Conservation (phyloP, 2,329 filamentous ascomycete species). For the Penicillium sclerotiorum region DNA sequence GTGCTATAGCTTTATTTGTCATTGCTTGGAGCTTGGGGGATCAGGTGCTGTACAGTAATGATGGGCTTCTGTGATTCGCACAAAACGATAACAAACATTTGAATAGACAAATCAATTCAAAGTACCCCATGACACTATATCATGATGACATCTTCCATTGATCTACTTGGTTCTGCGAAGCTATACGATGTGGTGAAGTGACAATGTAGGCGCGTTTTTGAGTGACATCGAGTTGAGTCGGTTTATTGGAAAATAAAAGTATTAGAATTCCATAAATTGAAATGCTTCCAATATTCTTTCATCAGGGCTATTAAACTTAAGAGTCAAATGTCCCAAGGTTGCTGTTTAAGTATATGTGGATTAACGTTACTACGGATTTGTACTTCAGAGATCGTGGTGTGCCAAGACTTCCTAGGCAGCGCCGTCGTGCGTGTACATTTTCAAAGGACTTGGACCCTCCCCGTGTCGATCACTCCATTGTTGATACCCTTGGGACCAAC, state of each 20-base stretch:
- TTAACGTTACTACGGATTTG: neutral
- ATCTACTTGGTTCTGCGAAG: no score
- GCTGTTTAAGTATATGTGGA: neutral
- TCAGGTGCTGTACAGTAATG: conserved; percentile 26
- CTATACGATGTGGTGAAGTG: no score
- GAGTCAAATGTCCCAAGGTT: no score
- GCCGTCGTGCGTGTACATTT: conserved; percentile 20
- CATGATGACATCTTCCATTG: no score
- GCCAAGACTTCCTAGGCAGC: conserved; percentile 27
- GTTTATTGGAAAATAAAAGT: no score
- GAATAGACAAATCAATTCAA: no score
- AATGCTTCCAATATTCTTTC: neutral
- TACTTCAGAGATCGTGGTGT: conserved; percentile 2
- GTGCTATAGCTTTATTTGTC: conserved; percentile 10
- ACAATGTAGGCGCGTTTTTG: no score
- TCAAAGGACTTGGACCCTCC: conserved; percentile 1
- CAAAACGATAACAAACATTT: conserved; percentile 19
- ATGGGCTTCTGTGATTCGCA: conserved; percentile 18
- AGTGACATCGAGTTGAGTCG: no score
- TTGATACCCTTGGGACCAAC: no score
- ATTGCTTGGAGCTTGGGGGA: conserved; percentile 18
- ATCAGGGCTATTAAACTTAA: neutral
- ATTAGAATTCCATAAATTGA: no score
- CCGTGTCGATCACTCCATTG: conserved; percentile 18
- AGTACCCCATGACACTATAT: no score